Evolutionary conservation across 768 basidiomycete genomes (phyloP).

Genomic region (Thelephora aurantiotincta): DNA sequence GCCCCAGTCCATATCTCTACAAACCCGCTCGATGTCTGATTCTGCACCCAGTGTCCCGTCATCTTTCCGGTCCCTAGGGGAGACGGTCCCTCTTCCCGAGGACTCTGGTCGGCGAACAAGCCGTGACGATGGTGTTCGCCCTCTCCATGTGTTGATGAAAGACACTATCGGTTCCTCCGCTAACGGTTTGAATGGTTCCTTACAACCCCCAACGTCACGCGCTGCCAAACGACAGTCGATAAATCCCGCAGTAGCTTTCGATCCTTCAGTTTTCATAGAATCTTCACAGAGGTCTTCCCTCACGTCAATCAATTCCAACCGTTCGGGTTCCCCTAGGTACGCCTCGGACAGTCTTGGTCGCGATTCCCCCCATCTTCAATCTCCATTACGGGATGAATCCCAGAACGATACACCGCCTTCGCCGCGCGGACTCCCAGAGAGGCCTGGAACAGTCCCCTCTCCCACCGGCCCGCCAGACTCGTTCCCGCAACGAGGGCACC

Average conservation of each 20-base stretch:
- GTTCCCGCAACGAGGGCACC: no score
- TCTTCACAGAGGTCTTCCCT: not conserved
- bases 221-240: slow-evolving; percentile 38
- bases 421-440: no score
- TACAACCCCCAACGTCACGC: slow-evolving; percentile 20
- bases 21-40: not conserved
- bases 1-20: no score
- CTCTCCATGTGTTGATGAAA: slow-evolving; percentile 21
- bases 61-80: not conserved
- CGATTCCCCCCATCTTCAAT: no score
- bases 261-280: slow-evolving; percentile 1
- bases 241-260: slow-evolving; percentile 33
- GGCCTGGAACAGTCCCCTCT: no score
- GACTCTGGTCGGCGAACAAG: slow-evolving; percentile 23
- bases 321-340: no score
- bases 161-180: slow-evolving; percentile 1
- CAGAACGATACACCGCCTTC: no score
- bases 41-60: slow-evolving; percentile 2
- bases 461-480: no score
- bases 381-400: no score
- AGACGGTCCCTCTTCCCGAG: slow-evolving; percentile 9
- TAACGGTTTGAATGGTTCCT: slow-evolving; percentile 8
- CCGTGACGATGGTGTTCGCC: slow-evolving; percentile 29
- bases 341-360: no score
- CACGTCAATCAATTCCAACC: no score